Evolutionary conservation across 2,329 filamentous ascomycete species (phyloP).

Genomic region (Pezicula neosporulosa): DNA sequence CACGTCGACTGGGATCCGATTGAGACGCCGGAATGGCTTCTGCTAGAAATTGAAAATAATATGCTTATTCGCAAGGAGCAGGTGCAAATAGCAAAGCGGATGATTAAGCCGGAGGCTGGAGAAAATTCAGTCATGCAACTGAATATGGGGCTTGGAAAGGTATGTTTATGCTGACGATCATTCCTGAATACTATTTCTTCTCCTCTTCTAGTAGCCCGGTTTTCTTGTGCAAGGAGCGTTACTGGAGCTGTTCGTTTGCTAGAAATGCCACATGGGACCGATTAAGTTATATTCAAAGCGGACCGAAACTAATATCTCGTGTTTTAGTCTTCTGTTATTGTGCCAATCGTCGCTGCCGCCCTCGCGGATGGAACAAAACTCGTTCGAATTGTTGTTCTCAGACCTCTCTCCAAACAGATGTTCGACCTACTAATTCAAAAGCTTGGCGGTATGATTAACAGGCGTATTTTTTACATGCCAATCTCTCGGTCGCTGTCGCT

Average conservation of each 20-base stretch:
- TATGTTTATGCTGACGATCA: neutral
- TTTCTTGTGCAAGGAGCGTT: neutral
- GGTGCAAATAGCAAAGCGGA: constrained; percentile 51
- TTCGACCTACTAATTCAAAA: constrained; percentile 49
- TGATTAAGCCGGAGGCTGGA: constrained; percentile 40
- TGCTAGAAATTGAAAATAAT: constrained; percentile 62
- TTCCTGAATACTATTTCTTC: no score
- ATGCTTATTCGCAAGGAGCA: constrained; percentile 60
- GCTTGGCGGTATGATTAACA: constrained; percentile 51
- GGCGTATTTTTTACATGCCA: constrained; percentile 53
- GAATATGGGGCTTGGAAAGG: constrained; percentile 70
- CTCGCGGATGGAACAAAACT: constrained; percentile 49
- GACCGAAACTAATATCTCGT: no score
- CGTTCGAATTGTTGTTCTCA: constrained; percentile 57
- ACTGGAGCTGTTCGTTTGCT: neutral
- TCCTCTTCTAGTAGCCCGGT: neutral
- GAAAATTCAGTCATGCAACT: constrained; percentile 58
- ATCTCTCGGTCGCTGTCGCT: constrained; percentile 51
- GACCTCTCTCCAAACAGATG: constrained; percentile 60
- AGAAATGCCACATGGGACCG: neutral
- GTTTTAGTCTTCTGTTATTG: constrained; percentile 53
- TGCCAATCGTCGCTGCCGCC: constrained; percentile 55
- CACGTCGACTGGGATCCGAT: constrained; percentile 52
- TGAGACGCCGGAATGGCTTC: constrained; percentile 53
- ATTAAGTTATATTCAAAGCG: no score